Conservation (phyloP, 805 yeast species). For the Teunomyces pallodes region DNA sequence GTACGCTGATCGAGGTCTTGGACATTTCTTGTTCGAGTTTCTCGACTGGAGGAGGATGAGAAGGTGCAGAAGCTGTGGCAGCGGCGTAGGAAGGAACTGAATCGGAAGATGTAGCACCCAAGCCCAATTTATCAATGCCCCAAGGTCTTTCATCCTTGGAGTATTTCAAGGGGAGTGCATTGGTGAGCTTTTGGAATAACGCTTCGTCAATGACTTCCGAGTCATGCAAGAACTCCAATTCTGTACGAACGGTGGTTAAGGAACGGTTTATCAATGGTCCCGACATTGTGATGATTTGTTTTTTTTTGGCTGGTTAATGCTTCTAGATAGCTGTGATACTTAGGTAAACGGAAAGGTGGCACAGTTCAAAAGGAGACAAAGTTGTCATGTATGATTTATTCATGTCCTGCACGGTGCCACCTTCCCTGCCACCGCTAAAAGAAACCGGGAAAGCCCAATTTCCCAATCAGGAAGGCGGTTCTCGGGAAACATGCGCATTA, state of each 20-base stretch:
- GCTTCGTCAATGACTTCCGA: conserved; percentile 65
- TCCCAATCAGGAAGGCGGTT: no score
- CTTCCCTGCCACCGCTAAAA: no score
- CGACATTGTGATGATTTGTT: conserved; percentile 25
- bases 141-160: conserved; percentile 49
- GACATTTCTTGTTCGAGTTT: conserved; percentile 10
- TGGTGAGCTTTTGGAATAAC: conserved; percentile 49
- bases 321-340: neutral
- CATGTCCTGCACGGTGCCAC: neutral
- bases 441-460: no score
- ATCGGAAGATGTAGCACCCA: neutral
- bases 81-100: conserved; percentile 6
- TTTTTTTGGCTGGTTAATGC: no score
- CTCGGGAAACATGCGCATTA: no score
- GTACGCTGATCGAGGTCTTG: conserved; percentile 13
- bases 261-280: conserved; percentile 74
- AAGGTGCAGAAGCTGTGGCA: conserved; percentile 7
- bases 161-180: conserved; percentile 57
- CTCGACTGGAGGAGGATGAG: conserved; percentile 14
- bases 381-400: neutral
- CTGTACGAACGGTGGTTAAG: conserved; percentile 69
- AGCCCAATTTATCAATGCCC: conserved; percentile 34
- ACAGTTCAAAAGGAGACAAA: neutral
- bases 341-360: no score
- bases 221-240: conserved; percentile 75